A percentile compares a stretch with the other conserved stretches of the same genome.
Conservation (phyloP, 176 grass and related monocot species). For the Oryza rufipogon region DNA sequence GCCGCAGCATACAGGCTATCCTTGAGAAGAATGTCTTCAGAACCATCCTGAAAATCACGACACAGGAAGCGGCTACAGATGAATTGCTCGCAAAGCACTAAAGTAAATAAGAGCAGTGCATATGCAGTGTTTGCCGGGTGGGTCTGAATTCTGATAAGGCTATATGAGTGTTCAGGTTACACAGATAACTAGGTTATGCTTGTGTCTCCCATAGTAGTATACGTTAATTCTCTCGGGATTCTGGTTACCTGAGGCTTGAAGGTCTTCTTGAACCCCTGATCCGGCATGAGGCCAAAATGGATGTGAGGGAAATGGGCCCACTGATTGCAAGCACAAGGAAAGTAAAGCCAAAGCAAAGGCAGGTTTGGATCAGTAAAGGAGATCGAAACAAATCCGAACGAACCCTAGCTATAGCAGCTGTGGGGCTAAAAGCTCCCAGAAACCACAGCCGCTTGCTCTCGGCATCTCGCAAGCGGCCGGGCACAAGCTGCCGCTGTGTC, state of each 20-base stretch:
- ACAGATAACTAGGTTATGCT: slow-evolving; percentile 13
- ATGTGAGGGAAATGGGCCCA: slow-evolving; percentile 99
- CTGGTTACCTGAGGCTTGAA: slow-evolving; percentile 71
- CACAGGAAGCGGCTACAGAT: not conserved
- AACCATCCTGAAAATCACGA: slow-evolving; percentile 52
- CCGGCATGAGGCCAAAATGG: slow-evolving; percentile 95
- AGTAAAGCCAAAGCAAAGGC: slow-evolving; percentile 40
- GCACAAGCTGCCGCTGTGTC: slow-evolving; percentile 46
- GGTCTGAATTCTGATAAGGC: not conserved
- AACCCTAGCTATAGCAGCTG: slow-evolving; percentile 39
- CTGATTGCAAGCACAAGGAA: slow-evolving; percentile 44
- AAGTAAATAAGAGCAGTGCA: slow-evolving; percentile 4
- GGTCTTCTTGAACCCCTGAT: slow-evolving; percentile 91
- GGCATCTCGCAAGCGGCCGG: slow-evolving; percentile 45
- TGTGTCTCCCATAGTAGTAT: not conserved
- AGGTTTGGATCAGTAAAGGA: slow-evolving; percentile 37
- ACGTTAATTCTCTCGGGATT: slow-evolving; percentile 9
- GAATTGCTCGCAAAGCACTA: slow-evolving; percentile 17
- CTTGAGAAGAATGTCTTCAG: slow-evolving; percentile 91
- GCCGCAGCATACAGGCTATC: slow-evolving; percentile 72
- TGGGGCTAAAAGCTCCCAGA: slow-evolving; percentile 41
- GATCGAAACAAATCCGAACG: slow-evolving; percentile 37
- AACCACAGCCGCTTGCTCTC: slow-evolving; percentile 21
- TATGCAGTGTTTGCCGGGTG: not conserved
- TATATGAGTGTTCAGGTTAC: slow-evolving; percentile 21